Percentiles rank a stretch among this genome's conserved stretches.
Conservation (phyloP, 2,329 filamentous ascomycete species). For the Emmonsia crescens region DNA sequence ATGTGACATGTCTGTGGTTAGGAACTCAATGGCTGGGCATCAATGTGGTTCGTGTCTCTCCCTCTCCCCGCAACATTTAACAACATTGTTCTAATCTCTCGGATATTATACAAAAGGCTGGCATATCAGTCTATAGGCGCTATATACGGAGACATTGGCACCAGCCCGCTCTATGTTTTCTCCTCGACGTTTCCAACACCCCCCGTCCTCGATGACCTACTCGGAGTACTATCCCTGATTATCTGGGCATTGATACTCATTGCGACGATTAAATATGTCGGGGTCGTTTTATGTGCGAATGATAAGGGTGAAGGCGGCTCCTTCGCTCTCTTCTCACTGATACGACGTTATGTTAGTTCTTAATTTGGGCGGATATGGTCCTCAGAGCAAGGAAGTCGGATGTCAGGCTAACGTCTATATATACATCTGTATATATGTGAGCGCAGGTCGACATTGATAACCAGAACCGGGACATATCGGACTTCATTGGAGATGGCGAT, state of each 20-base stretch:
- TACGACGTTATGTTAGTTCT: constrained; percentile 39
- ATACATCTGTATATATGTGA: not conserved
- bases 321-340: constrained; percentile 43
- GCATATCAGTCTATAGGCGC: constrained; percentile 48
- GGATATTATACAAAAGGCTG: constrained; percentile 26
- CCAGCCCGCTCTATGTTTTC: constrained; percentile 47
- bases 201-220: constrained; percentile 37
- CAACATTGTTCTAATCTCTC: not conserved
- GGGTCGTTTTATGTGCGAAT: constrained; percentile 44
- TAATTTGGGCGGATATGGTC: not conserved
- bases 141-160: constrained; percentile 52
- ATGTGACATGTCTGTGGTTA: constrained; percentile 1
- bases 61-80: not conserved
- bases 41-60: constrained; percentile 10
- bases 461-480: constrained; percentile 36
- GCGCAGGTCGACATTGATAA: constrained; percentile 41
- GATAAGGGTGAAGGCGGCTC: constrained; percentile 50
- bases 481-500: constrained; percentile 37
- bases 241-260: constrained; percentile 47
- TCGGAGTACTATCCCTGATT: constrained; percentile 45
- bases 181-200: constrained; percentile 41
- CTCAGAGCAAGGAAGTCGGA: not conserved
- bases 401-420: constrained; percentile 3
- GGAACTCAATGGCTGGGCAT: constrained; percentile 11
- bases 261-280: constrained; percentile 47